A percentile compares a stretch with the other conserved stretches of the same genome.
phyloP scores from a whole-genome alignment of 306 rosid species.

The Quercus cerris region DNA sequence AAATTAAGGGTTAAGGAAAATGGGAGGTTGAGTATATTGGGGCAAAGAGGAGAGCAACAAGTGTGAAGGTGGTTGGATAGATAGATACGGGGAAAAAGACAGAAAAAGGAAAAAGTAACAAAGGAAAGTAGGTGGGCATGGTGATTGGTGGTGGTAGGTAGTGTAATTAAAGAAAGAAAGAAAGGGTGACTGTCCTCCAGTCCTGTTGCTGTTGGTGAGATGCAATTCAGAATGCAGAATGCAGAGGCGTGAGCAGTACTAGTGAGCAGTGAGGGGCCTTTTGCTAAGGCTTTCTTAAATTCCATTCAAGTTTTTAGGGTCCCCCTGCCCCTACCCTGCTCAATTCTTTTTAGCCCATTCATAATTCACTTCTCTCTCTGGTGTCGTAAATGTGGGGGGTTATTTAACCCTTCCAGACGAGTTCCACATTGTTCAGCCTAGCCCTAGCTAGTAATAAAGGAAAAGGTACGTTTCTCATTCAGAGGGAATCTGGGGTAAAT shows the following conservation, averaged over 20 bases:
- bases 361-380: background rate
- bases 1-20: background rate
- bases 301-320: background rate
- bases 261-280: background rate
- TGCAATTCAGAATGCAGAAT: conserved; percentile 11
- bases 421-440: no score
- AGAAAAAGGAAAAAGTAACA: conserved; percentile 31
- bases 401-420: no score
- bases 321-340: background rate
- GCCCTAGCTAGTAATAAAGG: no score
- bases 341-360: background rate
- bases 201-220: conserved; percentile 17
- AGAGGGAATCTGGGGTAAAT: no score
- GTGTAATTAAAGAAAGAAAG: conserved; percentile 39
- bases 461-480: no score
- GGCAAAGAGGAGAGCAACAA: conserved; percentile 18
- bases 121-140: conserved; percentile 37
- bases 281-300: conserved; percentile 29
- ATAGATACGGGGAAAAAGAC: background rate
- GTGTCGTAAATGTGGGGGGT: no score
- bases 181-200: background rate
- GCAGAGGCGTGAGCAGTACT: conserved; percentile 18
- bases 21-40: conserved; percentile 9
- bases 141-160: conserved; percentile 52
- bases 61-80: conserved; percentile 25